Conservation (phyloP, 192 early-diverging fungal species). For the Linderina pennispora region DNA sequence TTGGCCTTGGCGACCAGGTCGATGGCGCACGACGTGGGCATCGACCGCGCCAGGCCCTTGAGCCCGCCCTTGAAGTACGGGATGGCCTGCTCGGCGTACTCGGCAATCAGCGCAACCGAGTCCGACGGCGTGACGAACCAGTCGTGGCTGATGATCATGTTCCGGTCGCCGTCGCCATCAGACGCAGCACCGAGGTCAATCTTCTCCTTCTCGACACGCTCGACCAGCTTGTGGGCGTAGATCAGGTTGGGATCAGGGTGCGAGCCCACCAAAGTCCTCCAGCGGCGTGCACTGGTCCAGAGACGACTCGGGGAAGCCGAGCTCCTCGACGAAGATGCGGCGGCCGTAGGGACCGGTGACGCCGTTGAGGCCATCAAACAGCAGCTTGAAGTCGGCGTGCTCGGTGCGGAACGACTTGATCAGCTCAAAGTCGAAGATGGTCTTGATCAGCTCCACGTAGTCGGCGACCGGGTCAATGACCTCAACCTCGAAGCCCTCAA, state of each 20-base stretch:
- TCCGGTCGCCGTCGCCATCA: constrained; percentile 96
- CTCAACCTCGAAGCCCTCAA: constrained; percentile 69
- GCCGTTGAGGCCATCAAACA: constrained; percentile 95
- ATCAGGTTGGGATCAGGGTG: constrained; percentile 99
- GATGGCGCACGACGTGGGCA: constrained; percentile 93
- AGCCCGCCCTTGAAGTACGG: constrained; percentile 91
- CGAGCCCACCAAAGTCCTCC: constrained; percentile 88
- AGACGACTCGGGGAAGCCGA: constrained; percentile 71
- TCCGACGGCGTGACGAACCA: constrained; percentile 96
- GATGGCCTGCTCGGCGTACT: constrained; percentile 75
- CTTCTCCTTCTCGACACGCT: constrained; percentile 72
- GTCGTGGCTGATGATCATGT: constrained; percentile 96
- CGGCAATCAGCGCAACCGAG: constrained; percentile 95
- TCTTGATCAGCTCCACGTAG: constrained; percentile 80
- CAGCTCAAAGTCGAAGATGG: constrained; percentile 88
- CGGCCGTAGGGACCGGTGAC: constrained; percentile 94
- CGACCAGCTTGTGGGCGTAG: constrained; percentile 91
- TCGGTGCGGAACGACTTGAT: constrained; percentile 71
- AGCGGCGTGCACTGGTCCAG: constrained; percentile 79
- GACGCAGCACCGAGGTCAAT: constrained; percentile 92
- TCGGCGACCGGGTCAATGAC: constrained; percentile 84
- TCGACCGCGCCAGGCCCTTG: constrained; percentile 83
- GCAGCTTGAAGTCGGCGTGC: constrained; percentile 70
- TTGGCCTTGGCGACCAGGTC: constrained; percentile 85
- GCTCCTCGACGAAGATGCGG: constrained; percentile 81